Percentiles rank a stretch among this genome's conserved stretches.
Evolutionary conservation across 805 yeast species (phyloP).

Genomic region (Wickerhamomyces subpelliculosus): DNA sequence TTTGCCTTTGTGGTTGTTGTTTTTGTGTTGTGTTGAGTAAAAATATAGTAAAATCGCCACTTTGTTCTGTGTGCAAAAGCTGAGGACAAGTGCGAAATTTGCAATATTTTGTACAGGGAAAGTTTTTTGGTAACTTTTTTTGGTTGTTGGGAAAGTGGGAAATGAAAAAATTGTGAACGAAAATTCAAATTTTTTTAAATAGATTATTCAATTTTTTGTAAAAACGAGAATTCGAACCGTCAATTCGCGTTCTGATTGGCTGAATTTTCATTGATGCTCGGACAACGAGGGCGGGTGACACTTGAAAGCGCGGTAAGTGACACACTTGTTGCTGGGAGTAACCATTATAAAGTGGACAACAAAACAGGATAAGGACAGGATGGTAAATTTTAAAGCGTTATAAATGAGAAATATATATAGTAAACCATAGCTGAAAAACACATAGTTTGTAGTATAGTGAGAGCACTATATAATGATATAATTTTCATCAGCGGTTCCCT

Average conservation of each 20-base stretch:
- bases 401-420: not conserved
- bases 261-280: not conserved
- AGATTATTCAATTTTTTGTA: not conserved
- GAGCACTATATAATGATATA: not conserved
- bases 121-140: too few species aligned
- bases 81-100: not conserved
- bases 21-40: not conserved
- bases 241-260: slow-evolving; percentile 1
- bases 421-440: not conserved
- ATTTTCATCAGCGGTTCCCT: not conserved
- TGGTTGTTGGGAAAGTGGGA: too few species aligned
- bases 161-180: not conserved
- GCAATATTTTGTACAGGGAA: not conserved
- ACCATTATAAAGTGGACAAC: not conserved
- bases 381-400: not conserved
- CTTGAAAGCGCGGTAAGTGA: not conserved
- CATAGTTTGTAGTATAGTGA: not conserved
- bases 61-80: not conserved
- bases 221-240: not conserved
- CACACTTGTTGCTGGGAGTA: not conserved
- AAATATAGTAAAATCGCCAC: not conserved
- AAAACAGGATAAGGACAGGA: not conserved
- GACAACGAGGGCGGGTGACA: not conserved
- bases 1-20: not conserved
- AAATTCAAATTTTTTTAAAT: not conserved